A percentile compares a stretch with the other conserved stretches of the same genome.
These are phyloP conservation scores for Teunomyces kruisii DNA, from an alignment of 805 yeast species.

Conservation along the genomic window DNA sequence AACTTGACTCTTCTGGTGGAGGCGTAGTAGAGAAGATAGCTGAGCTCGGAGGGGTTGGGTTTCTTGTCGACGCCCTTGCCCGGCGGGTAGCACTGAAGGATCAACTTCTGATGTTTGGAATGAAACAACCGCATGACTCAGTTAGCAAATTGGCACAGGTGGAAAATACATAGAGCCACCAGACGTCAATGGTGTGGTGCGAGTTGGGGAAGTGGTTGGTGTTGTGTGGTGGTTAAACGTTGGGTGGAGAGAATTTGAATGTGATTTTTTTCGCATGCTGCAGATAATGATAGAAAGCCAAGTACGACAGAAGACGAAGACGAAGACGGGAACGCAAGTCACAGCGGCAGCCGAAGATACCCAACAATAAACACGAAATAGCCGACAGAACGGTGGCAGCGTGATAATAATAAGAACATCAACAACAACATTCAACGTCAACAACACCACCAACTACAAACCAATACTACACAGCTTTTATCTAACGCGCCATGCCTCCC, in stretches of 20 bases:
- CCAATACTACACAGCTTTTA: too few relatives aligned
- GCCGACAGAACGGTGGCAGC: too few relatives aligned
- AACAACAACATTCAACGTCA: not conserved
- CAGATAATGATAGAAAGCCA: not conserved
- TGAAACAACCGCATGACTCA: slow-evolving; percentile 36
- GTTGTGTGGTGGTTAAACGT: not conserved
- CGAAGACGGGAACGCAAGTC: not conserved
- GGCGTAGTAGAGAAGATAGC: slow-evolving; percentile 85
- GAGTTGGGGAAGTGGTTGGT: not conserved
- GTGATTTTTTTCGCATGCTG: not conserved
- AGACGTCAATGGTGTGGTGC: not conserved
- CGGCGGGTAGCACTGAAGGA: slow-evolving; percentile 89
- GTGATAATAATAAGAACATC: too few relatives aligned
- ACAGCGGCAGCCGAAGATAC: too few relatives aligned
- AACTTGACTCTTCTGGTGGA: slow-evolving; percentile 85
- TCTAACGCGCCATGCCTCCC: slow-evolving; percentile 49
- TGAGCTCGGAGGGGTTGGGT: slow-evolving; percentile 89
- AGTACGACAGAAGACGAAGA: not conserved
- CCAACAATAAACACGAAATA: too few relatives aligned
- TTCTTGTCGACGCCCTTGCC: slow-evolving; percentile 84
- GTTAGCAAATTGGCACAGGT: not conserved
- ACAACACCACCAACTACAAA: too few relatives aligned
- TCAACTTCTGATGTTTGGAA: slow-evolving; percentile 87
- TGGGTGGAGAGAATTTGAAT: slow-evolving; percentile 1
- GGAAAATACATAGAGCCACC: not conserved